Percentiles rank a stretch among this genome's conserved stretches.
These are phyloP conservation scores for Zymoseptoria pseudotritici DNA, from an alignment of 2,329 filamentous ascomycete genomes.

Conservation along the genomic window DNA sequence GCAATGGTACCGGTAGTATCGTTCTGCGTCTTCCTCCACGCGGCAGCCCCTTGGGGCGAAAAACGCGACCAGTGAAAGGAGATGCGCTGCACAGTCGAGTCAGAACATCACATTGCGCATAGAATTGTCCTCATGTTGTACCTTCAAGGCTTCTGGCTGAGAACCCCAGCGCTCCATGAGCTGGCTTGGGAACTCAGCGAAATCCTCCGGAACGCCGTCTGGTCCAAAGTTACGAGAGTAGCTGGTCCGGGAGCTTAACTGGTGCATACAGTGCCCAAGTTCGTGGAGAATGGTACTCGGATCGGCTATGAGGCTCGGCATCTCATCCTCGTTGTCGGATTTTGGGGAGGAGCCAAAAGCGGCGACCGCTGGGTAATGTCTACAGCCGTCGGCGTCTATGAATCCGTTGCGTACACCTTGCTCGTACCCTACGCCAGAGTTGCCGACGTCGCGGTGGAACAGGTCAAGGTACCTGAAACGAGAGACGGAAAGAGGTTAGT, in stretches of 20 bases:
- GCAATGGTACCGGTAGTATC: background rate
- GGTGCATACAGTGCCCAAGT: background rate
- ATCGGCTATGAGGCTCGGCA: background rate
- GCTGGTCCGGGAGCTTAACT: background rate
- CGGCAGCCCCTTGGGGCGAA: background rate
- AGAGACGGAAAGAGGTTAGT: too few species aligned
- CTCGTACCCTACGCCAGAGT: background rate
- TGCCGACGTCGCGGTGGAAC: background rate
- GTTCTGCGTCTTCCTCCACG: slow-evolving; percentile 1
- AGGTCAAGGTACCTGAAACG: background rate
- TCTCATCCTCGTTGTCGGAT: background rate
- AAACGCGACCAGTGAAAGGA: slow-evolving; percentile 9
- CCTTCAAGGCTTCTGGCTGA: background rate
- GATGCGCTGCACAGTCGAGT: background rate
- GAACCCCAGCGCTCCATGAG: background rate
- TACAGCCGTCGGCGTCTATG: background rate
- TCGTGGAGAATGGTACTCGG: background rate
- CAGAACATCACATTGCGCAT: background rate
- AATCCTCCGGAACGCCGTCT: background rate
- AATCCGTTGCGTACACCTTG: background rate
- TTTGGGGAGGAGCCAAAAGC: background rate
- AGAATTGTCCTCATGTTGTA: background rate
- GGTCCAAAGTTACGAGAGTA: background rate
- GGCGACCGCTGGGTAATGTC: background rate
- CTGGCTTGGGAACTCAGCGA: background rate